Conservation (phyloP, 345 rosid genomes). For the Pugionium cornutum region DNA sequence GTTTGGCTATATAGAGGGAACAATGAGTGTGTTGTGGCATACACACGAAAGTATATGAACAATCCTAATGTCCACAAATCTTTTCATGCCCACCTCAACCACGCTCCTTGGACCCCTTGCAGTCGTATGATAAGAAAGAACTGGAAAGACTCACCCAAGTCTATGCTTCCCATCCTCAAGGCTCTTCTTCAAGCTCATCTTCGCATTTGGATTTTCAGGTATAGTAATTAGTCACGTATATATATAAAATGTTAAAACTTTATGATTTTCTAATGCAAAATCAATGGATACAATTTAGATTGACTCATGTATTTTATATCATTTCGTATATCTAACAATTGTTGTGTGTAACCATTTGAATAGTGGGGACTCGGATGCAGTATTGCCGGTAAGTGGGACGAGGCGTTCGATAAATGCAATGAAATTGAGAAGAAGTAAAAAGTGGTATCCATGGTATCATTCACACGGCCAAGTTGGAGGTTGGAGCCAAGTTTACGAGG, state of each 20-base stretch:
- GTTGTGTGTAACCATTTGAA: too few relatives aligned
- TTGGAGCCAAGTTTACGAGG: conserved; percentile 74
- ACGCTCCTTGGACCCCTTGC: conserved; percentile 37
- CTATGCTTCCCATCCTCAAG: conserved; percentile 71
- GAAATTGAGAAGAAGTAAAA: conserved; percentile 60
- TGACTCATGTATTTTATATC: too few relatives aligned
- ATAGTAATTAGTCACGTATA: background rate
- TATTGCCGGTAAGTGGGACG: conserved; percentile 86
- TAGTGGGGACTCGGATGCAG: conserved; percentile 93
- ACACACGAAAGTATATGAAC: conserved; percentile 53
- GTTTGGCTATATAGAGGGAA: conserved; percentile 73
- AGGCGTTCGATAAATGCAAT: conserved; percentile 84
- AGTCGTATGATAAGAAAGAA: conserved; percentile 48
- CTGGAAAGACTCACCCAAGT: conserved; percentile 81
- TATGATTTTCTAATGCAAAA: background rate
- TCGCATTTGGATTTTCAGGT: conserved; percentile 89
- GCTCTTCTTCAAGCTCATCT: conserved; percentile 63
- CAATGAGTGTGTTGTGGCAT: conserved; percentile 59
- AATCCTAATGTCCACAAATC: conserved; percentile 63
- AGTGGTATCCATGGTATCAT: conserved; percentile 91
- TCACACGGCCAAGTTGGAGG: conserved; percentile 69
- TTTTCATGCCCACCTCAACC: conserved; percentile 56
- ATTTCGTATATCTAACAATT: too few relatives aligned
- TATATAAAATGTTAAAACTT: background rate
- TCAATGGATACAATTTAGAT: background rate